Evolutionary conservation across 179 eudicot species (phyloP).

Genomic region (Beta corolliflora): DNA sequence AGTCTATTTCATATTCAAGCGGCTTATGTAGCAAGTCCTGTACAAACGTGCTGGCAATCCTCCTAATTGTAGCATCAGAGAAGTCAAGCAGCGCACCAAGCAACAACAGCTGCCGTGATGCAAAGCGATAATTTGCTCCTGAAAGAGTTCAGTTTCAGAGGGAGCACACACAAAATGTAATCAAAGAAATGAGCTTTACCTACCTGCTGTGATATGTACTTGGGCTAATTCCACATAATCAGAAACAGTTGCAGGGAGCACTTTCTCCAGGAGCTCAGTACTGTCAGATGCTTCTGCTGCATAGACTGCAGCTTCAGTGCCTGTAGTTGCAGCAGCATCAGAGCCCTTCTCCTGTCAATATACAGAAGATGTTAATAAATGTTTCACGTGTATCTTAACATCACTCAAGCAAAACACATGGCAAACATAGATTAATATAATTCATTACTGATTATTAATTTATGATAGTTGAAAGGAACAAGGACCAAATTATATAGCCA

Average conservation of each 20-base stretch:
- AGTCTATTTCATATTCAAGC: constrained; percentile 68
- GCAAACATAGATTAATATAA: neutral
- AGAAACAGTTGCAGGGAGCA: constrained; percentile 80
- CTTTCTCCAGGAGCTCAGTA: constrained; percentile 80
- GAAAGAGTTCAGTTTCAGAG: constrained; percentile 30
- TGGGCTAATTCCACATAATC: constrained; percentile 77
- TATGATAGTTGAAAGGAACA: neutral
- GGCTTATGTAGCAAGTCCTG: constrained; percentile 62
- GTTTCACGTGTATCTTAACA: neutral
- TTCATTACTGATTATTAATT: neutral
- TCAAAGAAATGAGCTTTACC: constrained; percentile 28
- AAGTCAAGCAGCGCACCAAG: constrained; percentile 92
- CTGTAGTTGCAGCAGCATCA: constrained; percentile 86
- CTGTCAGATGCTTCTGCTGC: constrained; percentile 93
- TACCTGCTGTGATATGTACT: constrained; percentile 87
- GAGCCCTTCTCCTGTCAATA: constrained; percentile 74
- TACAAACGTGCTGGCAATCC: constrained; percentile 69
- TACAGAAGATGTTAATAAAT: neutral
- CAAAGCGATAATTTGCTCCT: constrained; percentile 77
- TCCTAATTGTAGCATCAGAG: constrained; percentile 82
- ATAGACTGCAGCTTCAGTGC: constrained; percentile 93
- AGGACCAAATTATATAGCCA: neutral
- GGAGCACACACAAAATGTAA: constrained; percentile 9
- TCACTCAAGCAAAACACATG: neutral
- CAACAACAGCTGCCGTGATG: constrained; percentile 85